Conservation (phyloP, 192 early-diverging fungal genomes). For the Chytriomyces confervae region DNA sequence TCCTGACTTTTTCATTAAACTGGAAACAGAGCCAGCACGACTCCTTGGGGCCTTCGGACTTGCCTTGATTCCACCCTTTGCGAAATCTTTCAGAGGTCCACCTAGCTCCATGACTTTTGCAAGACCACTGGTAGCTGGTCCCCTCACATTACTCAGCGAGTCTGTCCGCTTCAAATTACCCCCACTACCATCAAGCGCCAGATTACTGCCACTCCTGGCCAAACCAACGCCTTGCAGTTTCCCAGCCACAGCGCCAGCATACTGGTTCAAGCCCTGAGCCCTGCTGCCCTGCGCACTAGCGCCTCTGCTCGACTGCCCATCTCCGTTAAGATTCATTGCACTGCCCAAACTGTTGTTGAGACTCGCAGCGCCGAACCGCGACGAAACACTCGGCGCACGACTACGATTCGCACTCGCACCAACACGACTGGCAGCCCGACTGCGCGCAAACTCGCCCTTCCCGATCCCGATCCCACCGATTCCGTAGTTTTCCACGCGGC, state of each 20-base stretch:
- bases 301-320: neutral
- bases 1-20: neutral
- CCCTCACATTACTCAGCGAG: conserved; percentile 5
- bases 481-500: neutral
- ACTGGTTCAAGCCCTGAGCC: no score
- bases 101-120: neutral
- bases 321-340: neutral
- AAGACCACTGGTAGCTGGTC: neutral
- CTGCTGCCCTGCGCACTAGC: neutral
- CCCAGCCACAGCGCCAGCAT: neutral
- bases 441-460: conserved; percentile 3
- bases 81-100: neutral
- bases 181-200: conserved; percentile 1
- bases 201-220: neutral
- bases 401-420: neutral
- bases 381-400: neutral
- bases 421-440: neutral
- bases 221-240: neutral
- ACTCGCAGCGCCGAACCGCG: neutral
- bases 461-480: conserved; percentile 1
- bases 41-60: neutral
- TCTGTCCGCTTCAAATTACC: neutral
- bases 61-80: neutral
- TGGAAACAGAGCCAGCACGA: neutral
- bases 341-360: neutral